Conservation (phyloP, 108 stramenopile species). For the Stephanodiscus triporus region DNA sequence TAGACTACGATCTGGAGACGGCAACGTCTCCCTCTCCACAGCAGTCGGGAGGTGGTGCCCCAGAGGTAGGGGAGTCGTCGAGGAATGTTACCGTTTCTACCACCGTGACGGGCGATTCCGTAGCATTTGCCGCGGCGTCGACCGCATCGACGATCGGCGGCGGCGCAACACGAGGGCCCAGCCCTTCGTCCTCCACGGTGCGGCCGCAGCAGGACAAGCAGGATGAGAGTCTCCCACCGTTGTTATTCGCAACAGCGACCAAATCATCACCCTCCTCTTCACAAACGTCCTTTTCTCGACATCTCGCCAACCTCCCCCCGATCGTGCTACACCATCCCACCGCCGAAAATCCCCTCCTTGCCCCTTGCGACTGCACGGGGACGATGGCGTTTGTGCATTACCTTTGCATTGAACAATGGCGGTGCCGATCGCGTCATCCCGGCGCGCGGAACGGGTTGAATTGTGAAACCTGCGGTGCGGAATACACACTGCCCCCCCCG, state of each 20-base stretch:
- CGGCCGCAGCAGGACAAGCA: conserved; percentile 3
- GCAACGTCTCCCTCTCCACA: conserved; percentile 21
- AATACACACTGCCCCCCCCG: conserved; percentile 87
- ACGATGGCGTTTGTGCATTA: conserved; percentile 94
- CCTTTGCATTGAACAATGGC: conserved; percentile 90
- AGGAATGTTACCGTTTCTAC: not conserved
- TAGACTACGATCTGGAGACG: conserved; percentile 51
- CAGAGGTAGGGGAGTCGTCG: conserved; percentile 10
- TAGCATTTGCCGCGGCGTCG: not conserved
- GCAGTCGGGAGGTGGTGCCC: conserved; percentile 45
- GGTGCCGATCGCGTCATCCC: conserved; percentile 87
- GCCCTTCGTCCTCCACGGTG: not conserved
- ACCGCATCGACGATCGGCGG: not conserved
- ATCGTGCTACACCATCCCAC: conserved; percentile 59
- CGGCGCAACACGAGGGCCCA: not conserved
- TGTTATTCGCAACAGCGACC: not conserved
- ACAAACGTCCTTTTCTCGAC: conserved; percentile 2
- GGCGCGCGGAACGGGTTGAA: conserved; percentile 74
- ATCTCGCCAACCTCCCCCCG: conserved; percentile 17
- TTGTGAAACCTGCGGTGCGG: conserved; percentile 83
- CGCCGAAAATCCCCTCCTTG: conserved; percentile 82
- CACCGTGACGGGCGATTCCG: not conserved
- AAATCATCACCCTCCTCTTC: conserved; percentile 7
- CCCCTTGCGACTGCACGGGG: conserved; percentile 89
- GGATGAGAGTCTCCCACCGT: not conserved